phyloP scores from a whole-genome alignment of 805 yeast species.

The Suhomyces xylopsoci region DNA sequence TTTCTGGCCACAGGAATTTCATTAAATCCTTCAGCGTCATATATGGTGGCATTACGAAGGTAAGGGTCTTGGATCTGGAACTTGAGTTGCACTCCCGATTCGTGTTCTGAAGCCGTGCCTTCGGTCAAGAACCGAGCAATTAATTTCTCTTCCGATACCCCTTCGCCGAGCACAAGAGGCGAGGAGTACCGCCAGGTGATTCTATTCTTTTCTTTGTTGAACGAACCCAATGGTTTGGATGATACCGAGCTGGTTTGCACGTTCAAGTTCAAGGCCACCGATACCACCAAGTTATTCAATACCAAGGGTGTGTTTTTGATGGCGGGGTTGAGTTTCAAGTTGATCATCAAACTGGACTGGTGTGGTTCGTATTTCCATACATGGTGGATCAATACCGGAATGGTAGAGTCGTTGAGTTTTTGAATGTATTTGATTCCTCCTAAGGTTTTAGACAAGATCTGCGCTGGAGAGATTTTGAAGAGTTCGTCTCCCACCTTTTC shows the following conservation, averaged over 20 bases:
- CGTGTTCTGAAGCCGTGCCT: slow-evolving; percentile 66
- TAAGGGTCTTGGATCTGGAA: slow-evolving; percentile 51
- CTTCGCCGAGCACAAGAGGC: slow-evolving; percentile 37
- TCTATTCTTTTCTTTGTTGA: slow-evolving; percentile 80
- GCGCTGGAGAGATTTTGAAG: slow-evolving; percentile 46
- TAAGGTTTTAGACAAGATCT: slow-evolving; percentile 60
- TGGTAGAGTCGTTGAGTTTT: slow-evolving; percentile 38
- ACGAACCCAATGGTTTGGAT: slow-evolving; percentile 89
- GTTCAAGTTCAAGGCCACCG: slow-evolving; percentile 57
- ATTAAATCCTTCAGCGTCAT: slow-evolving; percentile 21
- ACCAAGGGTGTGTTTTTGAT: slow-evolving; percentile 29
- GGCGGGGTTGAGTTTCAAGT: slow-evolving; percentile 55
- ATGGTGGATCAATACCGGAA: slow-evolving; percentile 74
- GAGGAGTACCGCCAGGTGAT: slow-evolving; percentile 74
- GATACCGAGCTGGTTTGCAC: slow-evolving; percentile 70
- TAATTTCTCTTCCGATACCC: slow-evolving; percentile 54
- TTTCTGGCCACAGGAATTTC: slow-evolving; percentile 46
- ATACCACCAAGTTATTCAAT: slow-evolving; percentile 58
- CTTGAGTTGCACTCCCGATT: slow-evolving; percentile 69
- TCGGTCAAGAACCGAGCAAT: slow-evolving; percentile 85
- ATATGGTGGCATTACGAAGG: slow-evolving; percentile 38
- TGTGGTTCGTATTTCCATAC: slow-evolving; percentile 85
- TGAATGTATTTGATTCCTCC: slow-evolving; percentile 79
- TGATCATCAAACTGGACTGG: slow-evolving; percentile 82
- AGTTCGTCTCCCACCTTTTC: slow-evolving; percentile 23